Evolutionary conservation across 2,329 filamentous ascomycete genomes (phyloP), one percentile per base, ranked within the genome.

Genomic region (Rhinocladiella similis): DNA sequence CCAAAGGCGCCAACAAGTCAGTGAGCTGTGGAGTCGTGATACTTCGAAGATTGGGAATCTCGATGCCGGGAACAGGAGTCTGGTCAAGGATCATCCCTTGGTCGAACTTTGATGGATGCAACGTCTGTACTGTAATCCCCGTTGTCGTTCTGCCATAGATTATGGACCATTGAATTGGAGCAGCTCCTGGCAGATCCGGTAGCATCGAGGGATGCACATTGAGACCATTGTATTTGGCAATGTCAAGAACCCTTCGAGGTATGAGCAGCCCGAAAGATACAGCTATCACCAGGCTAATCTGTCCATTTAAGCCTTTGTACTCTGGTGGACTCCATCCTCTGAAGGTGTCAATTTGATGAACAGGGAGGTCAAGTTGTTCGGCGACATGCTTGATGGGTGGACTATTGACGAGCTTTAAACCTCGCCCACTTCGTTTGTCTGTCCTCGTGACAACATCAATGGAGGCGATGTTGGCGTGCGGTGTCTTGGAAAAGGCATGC

Each of bases 201-300:
- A 99, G 81, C 25, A 97, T 75, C 0, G 93, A 97, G 1, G 94
- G 94, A 68, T 99, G 94, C 1, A 99, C 81, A 72, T 99, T 99
- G 2, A 99, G 75, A 0, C 94, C 94, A 42, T 92, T 92, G 73
- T 95, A 96, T 65, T 82, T 83, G 20, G 89, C 83, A 1, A 75
- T 75, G 19, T 76, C 76, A 19, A 99, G 77, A 14, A 97, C 84
- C 3, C 90, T 81, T 0, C 82, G 80, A 0, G 94, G 94, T 1
- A 99, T 86, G 59, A 97, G 88, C 6, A 96, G 81, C 2, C 94
- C 94, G 73, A 97, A 99, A 0, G 94, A 97, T 3, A 97, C 94
- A 47, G 92, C 92, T 45, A 97, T 79, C 64, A 99, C 82, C 56
- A 99, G 78, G 70, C 97, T 91, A 63, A 85, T 84, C 14, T 43